Base-by-base conservation (phyloP, 192 early-diverging fungal genomes). In the Coemansia sp. region DNA sequence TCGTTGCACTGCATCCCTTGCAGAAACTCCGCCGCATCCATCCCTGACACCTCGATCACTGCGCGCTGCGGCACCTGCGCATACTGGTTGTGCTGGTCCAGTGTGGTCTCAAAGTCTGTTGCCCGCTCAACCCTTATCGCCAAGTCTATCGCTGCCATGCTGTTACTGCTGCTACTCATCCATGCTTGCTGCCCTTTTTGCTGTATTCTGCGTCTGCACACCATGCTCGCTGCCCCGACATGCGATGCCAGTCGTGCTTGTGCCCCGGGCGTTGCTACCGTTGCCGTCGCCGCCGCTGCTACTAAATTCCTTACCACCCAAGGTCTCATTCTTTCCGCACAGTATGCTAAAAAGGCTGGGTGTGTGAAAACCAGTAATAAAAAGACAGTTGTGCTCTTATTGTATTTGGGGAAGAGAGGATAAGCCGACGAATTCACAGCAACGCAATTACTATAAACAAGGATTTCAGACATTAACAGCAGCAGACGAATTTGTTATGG, bases 1-100 rank as follows among this genome's bases (percentile, higher is more conserved):
- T 97, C 84, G 83, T 96, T 96, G 40, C 94, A 97, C 62, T 89
- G 90, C 64, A 97, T 83, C 9, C 95, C 95, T 64, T 99, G 95
- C 56, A 99, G 81, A 67, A 95, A 99, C 78, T 91, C 90, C 59
- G 84, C 64, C 4, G 93, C 86, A 64, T 95, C 94, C 23, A 69
- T 23, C 3, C 97, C 97, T 12, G 77, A 56, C 58, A 93, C 75
- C 70, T 88, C 86, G 21, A 93, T 64, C 11, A 93, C 64, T 9
- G 83, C 84, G 11, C 92, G 87, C 13, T 83, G 71, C 5, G 85
- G 75, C 13, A 92, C 67, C 44, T 69, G 82, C 50, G 85, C 85
- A 69, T 83, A 91, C 43, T 45, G 56, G 75, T 76, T 74, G 21
- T 37, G 39, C 37, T 45, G 40, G 66, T 83, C 75, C 0, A 83